phyloP scores from a whole-genome alignment of 257 asterid species.

The Datura wrightii region DNA sequence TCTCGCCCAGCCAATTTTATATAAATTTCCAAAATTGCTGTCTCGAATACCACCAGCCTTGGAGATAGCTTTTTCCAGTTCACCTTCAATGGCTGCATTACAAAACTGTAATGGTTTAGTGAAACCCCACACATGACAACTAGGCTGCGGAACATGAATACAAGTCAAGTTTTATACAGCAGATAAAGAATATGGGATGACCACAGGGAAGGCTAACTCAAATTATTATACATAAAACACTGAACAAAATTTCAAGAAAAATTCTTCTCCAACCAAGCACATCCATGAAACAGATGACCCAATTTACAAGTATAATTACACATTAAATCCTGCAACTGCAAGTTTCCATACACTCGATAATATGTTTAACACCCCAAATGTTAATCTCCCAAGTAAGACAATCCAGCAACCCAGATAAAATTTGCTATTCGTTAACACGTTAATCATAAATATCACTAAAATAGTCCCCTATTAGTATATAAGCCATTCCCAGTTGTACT shows the following conservation, averaged over 20 bases:
- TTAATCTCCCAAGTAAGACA: constrained; percentile 1
- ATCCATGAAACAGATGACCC: constrained; percentile 22
- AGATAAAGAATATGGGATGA: not conserved
- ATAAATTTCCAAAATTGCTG: constrained; percentile 84
- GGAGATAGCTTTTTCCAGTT: constrained; percentile 81
- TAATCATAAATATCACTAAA: not conserved
- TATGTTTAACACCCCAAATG: not conserved
- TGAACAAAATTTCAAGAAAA: not conserved
- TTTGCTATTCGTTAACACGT: not conserved
- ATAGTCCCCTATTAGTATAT: not conserved
- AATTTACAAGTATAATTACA: constrained; percentile 7
- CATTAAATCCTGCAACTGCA: not conserved
- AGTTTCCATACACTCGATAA: constrained; percentile 6
- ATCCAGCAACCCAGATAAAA: constrained; percentile 5
- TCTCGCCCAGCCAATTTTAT: constrained; percentile 91
- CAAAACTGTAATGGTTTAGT: constrained; percentile 44
- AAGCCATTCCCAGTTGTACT: constrained; percentile 18
- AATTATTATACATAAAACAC: not conserved
- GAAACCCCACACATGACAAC: constrained; percentile 30
- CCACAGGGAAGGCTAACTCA: not conserved
- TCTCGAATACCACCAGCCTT: constrained; percentile 92
- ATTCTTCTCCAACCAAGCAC: not conserved
- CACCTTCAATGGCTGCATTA: constrained; percentile 89
- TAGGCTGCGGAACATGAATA: constrained; percentile 30
- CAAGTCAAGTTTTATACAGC: constrained; percentile 11